Conservation (phyloP, 495 filamentous ascomycete species). For the Penicillium parvum region DNA sequence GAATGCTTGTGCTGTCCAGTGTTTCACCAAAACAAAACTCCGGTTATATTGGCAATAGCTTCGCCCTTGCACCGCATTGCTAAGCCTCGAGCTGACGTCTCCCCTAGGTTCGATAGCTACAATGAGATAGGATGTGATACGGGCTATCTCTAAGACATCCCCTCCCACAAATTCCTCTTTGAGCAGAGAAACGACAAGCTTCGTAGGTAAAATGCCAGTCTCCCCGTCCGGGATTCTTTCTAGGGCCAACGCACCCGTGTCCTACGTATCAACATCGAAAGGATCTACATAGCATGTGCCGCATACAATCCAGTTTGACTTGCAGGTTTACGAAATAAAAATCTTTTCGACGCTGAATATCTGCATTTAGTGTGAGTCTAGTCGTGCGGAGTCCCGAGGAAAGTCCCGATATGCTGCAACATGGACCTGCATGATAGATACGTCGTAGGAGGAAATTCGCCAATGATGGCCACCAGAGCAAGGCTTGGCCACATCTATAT, state of each 20-base stretch:
- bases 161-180: no score
- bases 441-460: not conserved
- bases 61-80: conserved; percentile 3
- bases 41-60: conserved; percentile 1
- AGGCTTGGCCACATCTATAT: conserved; percentile 9
- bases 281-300: conserved; percentile 18
- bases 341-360: not conserved
- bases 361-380: no score
- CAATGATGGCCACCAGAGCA: conserved; percentile 4
- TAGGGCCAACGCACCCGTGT: conserved; percentile 12
- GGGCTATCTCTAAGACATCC: no score
- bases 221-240: conserved; percentile 5
- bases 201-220: conserved; percentile 14
- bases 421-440: conserved; percentile 12
- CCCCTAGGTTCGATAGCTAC: no score
- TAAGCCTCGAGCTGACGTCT: conserved; percentile 2
- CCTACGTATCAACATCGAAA: conserved; percentile 7
- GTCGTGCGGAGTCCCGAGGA: no score
- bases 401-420: conserved; percentile 7
- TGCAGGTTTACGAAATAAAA: not conserved
- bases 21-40: not conserved
- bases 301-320: conserved; percentile 3
- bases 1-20: not conserved
- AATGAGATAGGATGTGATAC: no score
- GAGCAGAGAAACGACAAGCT: no score